Conservation (phyloP, 306 rosid species). For the Quercus wislizeni region DNA sequence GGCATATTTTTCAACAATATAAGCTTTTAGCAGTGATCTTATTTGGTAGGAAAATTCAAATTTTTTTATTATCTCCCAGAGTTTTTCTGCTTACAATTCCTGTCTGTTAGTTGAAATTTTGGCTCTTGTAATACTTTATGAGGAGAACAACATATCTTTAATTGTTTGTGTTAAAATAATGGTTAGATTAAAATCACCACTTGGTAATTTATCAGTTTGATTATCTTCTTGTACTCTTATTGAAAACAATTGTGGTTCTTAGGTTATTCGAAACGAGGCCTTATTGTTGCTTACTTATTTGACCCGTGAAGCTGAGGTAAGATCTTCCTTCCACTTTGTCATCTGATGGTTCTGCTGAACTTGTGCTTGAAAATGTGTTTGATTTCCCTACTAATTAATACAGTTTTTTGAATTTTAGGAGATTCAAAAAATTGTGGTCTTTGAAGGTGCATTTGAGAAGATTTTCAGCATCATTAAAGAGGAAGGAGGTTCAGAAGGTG, state of each 20-base stretch:
- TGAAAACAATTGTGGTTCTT: constrained; percentile 24
- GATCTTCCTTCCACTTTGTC: constrained; percentile 21
- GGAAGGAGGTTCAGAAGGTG: constrained; percentile 98
- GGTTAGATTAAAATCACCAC: too few relatives aligned
- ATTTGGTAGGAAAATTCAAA: background rate
- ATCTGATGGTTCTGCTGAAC: background rate
- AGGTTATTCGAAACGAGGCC: constrained; percentile 97
- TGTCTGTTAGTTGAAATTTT: background rate
- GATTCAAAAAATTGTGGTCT: constrained; percentile 94
- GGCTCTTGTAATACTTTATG: background rate
- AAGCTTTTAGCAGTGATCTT: background rate
- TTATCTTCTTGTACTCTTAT: background rate
- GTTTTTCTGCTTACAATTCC: background rate
- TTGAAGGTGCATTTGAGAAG: constrained; percentile 96
- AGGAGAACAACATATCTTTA: background rate
- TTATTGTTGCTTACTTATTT: constrained; percentile 82
- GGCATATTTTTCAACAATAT: background rate
- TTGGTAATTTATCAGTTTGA: too few relatives aligned
- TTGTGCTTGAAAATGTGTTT: background rate
- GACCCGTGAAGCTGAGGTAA: constrained; percentile 96
- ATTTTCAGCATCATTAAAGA: constrained; percentile 86
- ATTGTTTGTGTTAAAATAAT: background rate
- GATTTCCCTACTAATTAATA: constrained; percentile 9
- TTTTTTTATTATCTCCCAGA: background rate
- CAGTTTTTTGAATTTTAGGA: constrained; percentile 57